Base-by-base conservation (phyloP, 139 green algal species). In the Trebouxia sp. region DNA sequence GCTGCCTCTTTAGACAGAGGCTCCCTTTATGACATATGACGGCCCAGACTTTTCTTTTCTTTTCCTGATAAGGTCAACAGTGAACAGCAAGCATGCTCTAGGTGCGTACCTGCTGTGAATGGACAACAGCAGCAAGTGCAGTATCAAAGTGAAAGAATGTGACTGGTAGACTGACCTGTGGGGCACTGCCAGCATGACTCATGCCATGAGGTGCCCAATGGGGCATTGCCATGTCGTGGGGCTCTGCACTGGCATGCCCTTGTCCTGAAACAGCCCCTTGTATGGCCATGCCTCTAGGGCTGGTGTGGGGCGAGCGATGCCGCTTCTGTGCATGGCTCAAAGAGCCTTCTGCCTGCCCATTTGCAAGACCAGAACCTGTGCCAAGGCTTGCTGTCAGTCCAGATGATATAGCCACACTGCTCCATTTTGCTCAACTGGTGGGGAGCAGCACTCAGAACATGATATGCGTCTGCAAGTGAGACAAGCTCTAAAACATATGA, bases 201-300 rank as follows among this genome's bases (percentile, higher is more conserved):
- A 77, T 77, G 24, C 69, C 69, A 39, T 39, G 39, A 35, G 69
- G 69, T 22, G 69, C 69, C 69, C 69, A 77, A 15, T 77, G 41
- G 10, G 69, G 69, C 69, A 77, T 77, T 2, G 69, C 39, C 69
- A 77, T 77, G 41, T 56, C 69, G 35, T 56, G 69, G 69, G 62
- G 62, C 62, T 72, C 62, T 72, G 62, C 26, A 12, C 43, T 32
- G 11, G 35, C 62, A 12, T 72, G 62, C 62, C 62, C 62, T n/a
- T 45, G 62, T 1, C 62, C 62, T 17, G 26, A 14, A 28, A 5
- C 62, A 72, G 62, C 62, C 32, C 32, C 62, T 45, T 32, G 32
- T 35, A 72, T 12, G 47, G 47, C 47, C 62, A 72, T 72, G 14
- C 62, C 62, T 22, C 62, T 14, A 7, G 62, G 62, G 37, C 62